Evolutionary conservation across 2,329 filamentous ascomycete genomes (phyloP).

Genomic region (Arthrobotrys iridis): DNA sequence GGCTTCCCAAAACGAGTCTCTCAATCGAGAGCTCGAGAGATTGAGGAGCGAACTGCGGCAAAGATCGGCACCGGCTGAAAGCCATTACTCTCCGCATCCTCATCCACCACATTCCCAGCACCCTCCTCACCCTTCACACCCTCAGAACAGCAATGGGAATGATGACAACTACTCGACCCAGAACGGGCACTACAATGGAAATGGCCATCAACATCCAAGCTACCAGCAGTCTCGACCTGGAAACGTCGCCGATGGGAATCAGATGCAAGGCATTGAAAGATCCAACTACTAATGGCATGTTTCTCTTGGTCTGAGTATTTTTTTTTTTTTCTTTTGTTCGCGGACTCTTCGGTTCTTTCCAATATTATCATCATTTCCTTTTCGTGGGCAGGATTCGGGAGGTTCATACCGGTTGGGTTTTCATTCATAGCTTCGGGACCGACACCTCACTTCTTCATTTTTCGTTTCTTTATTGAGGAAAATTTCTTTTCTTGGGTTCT

Average conservation of each 20-base stretch:
- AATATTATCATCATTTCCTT: constrained; percentile 44
- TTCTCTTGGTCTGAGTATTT: constrained; percentile 2
- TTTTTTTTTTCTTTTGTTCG: constrained; percentile 5
- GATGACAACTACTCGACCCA: constrained; percentile 8
- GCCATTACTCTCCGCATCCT: constrained; percentile 7
- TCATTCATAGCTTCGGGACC: constrained; percentile 39
- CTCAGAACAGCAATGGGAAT: neutral
- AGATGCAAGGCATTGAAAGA: constrained; percentile 58
- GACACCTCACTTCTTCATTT: constrained; percentile 40
- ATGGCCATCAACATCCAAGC: constrained; percentile 52
- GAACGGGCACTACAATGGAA: constrained; percentile 50
- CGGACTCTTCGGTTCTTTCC: constrained; percentile 7
- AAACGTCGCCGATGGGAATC: constrained; percentile 47
- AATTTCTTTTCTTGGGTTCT: constrained; percentile 27
- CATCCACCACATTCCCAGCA: neutral
- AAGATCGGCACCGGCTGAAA: constrained; percentile 3
- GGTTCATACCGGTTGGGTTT: constrained; percentile 38
- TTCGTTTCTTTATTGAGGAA: constrained; percentile 5
- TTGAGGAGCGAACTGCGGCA: constrained; percentile 53
- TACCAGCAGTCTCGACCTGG: constrained; percentile 39
- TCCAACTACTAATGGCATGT: constrained; percentile 39
- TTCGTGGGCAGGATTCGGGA: constrained; percentile 41
- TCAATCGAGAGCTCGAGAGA: constrained; percentile 55
- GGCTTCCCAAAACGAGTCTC: constrained; percentile 51
- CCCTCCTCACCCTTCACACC: neutral